Evolutionary conservation across 768 basidiomycete species (phyloP), one percentile per base, ranked within the genome.

Genomic region (Stropharia rugosoannulata): DNA sequence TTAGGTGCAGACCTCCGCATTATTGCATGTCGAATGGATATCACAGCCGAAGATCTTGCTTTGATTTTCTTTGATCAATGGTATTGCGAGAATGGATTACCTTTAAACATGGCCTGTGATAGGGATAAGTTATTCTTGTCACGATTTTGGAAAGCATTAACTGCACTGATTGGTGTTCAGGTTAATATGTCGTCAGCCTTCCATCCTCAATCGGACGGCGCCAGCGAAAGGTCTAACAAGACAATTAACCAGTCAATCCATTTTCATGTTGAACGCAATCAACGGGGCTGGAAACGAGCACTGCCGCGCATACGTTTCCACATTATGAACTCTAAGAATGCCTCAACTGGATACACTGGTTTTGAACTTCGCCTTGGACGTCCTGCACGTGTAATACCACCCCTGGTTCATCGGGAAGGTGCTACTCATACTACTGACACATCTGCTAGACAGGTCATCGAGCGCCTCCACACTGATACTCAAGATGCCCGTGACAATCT

Each of bases 121-220:
- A 46, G 69, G 3, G 70, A 74, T 41, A 64, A 70, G 46, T 54
- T 71, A 13, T 74, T 73, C 48, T 58, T 70, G 1, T 68, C 41
- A 66, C 0, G 54, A 57, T 29, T 71, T 57, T 60, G 59, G 59
- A 39, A 44, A 4, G 36, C 40, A 59, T 62, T 59, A 63, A 68
- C 9, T 11, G 32, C 3, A 8, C 22, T 11, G 55, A 63, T 35
- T 0, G 49, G 36, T 6, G 42, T 57, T 3, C 19, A 44, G 12
- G 0, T 32, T 1, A 51, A 56, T n/a, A 49, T 49, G 38, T 59
- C 49, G 2, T 38, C 53, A 15, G 38, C 73, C 0, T 76, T 66
- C 40, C 76, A 77, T 37, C 75, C 72, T 0, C 65, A 77, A 50
- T 72, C 69, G 0, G 70, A 77, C 59, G 72, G 76, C 0, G 32